Percentiles rank a stretch among this genome's conserved stretches.
phyloP scores from a whole-genome alignment of 805 yeast species.

The Kluyveromyces aestuarii region DNA sequence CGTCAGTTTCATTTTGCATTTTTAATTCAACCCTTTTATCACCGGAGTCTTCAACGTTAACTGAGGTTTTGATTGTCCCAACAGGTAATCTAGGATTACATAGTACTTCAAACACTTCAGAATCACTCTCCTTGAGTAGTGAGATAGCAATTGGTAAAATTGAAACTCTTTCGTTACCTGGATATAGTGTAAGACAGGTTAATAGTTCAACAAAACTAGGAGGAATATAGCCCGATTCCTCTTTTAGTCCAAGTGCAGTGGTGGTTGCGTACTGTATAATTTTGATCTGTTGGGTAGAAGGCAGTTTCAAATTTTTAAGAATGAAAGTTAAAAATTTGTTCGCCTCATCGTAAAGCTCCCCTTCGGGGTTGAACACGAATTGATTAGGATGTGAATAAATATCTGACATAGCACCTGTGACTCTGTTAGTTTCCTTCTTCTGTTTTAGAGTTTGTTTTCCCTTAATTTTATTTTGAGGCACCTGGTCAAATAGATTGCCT shows the following conservation, averaged over 20 bases:
- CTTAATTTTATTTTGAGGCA: slow-evolving; percentile 32
- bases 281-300: slow-evolving; percentile 54
- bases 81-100: slow-evolving; percentile 72
- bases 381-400: slow-evolving; percentile 54
- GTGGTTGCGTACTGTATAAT: slow-evolving; percentile 40
- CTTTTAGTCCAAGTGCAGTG: slow-evolving; percentile 27
- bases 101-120: slow-evolving; percentile 47
- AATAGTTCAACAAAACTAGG: slow-evolving; percentile 32
- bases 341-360: slow-evolving; percentile 24
- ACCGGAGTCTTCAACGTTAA: too few species aligned
- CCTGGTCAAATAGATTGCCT: slow-evolving; percentile 19
- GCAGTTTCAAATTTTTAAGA: slow-evolving; percentile 40
- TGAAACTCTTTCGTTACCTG: slow-evolving; percentile 54
- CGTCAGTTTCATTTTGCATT: slow-evolving; percentile 3
- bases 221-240: slow-evolving; percentile 22
- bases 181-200: slow-evolving; percentile 52
- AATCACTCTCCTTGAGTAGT: slow-evolving; percentile 37
- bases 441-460: slow-evolving; percentile 27
- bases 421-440: slow-evolving; percentile 33
- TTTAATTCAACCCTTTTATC: slow-evolving; percentile 3
- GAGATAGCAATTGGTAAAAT: slow-evolving; percentile 61
- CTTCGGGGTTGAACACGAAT: slow-evolving; percentile 38
- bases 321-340: slow-evolving; percentile 39
- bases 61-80: slow-evolving; percentile 18
- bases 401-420: slow-evolving; percentile 53